Base-by-base conservation (phyloP, 2,329 filamentous ascomycete species). In the Colletotrichum somersetense region DNA sequence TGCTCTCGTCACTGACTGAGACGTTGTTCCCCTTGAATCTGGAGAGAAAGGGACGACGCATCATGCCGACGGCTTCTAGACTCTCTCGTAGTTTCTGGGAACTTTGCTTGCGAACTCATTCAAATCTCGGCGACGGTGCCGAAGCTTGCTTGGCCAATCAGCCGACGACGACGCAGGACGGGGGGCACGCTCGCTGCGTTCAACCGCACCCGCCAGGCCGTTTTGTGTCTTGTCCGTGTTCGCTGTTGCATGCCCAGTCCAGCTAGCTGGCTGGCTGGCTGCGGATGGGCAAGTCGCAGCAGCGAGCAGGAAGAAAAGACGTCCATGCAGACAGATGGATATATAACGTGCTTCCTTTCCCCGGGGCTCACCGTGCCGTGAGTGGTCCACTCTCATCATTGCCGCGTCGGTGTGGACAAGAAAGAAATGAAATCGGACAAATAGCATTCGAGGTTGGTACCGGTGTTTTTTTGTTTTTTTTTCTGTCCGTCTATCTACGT, bases 391-490 rank as follows among this genome's bases (percentile, higher is more conserved):
- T n/a, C 44, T 18, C 68, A 63, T 57, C 50, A 33, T 30, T 23
- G 16, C 46, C 38, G 18, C 38, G 53, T 68, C 30, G 44, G 46
- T 69, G 40, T 26, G 26, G 58, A 38, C 50, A 46, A 30, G 8
- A 48, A 48, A 7, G 26, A 26, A 26, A 26, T 26, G 26, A 26
- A 14, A 5, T 16, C 66, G 38, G 65, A 52, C 69, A 63, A 68
- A 72, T 72, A 52, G 66, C 52, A 55, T 64, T 26, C 33, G 46
- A 72, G 65, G 69, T 69, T 61, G 62, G 69, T 69, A 61, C 35
- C 65, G 10, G 40, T 64, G 59, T 69, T 53, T 23, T 59, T 58
- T 14, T 59, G 26, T 26, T 3, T 26, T 1, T 3, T 26, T 3
- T 1, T 26, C 26, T 26, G 26, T 12, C 10, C 6, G 30, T 35